Conservation (phyloP, 1,284 basidiomycete genomes). For the Psilocybe mexicana region DNA sequence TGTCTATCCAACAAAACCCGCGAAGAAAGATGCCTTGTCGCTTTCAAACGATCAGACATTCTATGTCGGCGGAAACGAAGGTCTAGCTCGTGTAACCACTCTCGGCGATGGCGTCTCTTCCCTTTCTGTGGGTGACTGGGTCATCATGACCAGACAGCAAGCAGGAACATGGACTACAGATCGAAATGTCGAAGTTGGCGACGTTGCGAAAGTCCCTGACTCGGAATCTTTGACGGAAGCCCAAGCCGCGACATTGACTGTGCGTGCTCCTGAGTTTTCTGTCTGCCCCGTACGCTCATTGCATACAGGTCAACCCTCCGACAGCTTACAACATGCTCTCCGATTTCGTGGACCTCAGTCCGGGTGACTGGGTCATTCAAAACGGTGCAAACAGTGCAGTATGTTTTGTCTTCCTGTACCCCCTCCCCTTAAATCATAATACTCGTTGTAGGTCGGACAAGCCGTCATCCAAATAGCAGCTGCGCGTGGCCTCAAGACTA, state of each 20-base stretch:
- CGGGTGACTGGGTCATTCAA: constrained; percentile 78
- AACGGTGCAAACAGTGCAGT: constrained; percentile 87
- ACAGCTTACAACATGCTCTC: constrained; percentile 82
- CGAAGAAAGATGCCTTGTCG: constrained; percentile 38
- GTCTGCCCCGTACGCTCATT: neutral
- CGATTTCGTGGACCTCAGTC: constrained; percentile 62
- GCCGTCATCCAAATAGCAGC: constrained; percentile 80
- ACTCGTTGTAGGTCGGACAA: constrained; percentile 63
- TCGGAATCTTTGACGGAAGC: constrained; percentile 50
- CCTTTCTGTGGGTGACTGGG: constrained; percentile 68
- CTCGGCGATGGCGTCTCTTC: constrained; percentile 54
- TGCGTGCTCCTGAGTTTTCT: constrained; percentile 30
- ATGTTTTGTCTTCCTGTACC: constrained; percentile 21
- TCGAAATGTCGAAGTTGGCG: constrained; percentile 51
- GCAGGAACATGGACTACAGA: constrained; percentile 77
- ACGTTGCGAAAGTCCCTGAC: constrained; percentile 64
- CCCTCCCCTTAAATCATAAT: neutral
- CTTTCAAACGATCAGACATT: constrained; percentile 39
- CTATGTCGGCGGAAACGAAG: constrained; percentile 80
- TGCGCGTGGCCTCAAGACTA: constrained; percentile 64
- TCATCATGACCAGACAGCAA: constrained; percentile 70
- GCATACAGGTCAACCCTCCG: constrained; percentile 71
- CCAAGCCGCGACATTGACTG: constrained; percentile 75
- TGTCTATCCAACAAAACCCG: constrained; percentile 72
- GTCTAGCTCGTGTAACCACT: constrained; percentile 65